phyloP scores from a whole-genome alignment of 2,329 filamentous ascomycete species.

The Alternaria brassicae region DNA sequence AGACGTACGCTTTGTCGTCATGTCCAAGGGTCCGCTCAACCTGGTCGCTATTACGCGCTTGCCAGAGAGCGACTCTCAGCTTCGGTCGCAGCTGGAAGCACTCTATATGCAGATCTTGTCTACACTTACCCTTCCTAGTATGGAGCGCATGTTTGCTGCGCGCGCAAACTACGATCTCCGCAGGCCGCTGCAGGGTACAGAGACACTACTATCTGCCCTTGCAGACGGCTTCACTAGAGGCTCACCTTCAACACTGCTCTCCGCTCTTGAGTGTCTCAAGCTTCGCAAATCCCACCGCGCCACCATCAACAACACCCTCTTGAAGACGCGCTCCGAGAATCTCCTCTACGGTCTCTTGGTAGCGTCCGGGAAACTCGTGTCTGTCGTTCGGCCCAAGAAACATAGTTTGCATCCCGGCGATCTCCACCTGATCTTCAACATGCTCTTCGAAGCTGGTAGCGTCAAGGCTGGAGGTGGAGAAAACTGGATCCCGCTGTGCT shows the following conservation, averaged over 20 bases:
- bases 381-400: conserved; percentile 90
- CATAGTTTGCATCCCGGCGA: conserved; percentile 96
- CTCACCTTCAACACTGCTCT: conserved; percentile 85
- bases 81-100: conserved; percentile 86
- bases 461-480: conserved; percentile 93
- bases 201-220: conserved; percentile 86
- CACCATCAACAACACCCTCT: conserved; percentile 83
- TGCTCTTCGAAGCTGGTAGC: conserved; percentile 95
- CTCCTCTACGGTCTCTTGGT: conserved; percentile 93
- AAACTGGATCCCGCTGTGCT: conserved; percentile 95
- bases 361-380: conserved; percentile 89
- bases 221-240: conserved; percentile 94
- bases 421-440: conserved; percentile 96
- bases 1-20: conserved; percentile 81
- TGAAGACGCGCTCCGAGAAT: conserved; percentile 77
- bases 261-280: conserved; percentile 90
- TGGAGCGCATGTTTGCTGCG: conserved; percentile 86
- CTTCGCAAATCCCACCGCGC: conserved; percentile 87
- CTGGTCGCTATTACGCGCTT: conserved; percentile 92
- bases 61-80: conserved; percentile 88
- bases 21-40: conserved; percentile 85
- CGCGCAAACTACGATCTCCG: conserved; percentile 94
- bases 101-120: conserved; percentile 98
- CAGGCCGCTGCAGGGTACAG: conserved; percentile 88
- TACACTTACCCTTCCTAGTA: conserved; percentile 85